phyloP scores from a whole-genome alignment of 805 yeast species.

The Candida vaughaniae region DNA sequence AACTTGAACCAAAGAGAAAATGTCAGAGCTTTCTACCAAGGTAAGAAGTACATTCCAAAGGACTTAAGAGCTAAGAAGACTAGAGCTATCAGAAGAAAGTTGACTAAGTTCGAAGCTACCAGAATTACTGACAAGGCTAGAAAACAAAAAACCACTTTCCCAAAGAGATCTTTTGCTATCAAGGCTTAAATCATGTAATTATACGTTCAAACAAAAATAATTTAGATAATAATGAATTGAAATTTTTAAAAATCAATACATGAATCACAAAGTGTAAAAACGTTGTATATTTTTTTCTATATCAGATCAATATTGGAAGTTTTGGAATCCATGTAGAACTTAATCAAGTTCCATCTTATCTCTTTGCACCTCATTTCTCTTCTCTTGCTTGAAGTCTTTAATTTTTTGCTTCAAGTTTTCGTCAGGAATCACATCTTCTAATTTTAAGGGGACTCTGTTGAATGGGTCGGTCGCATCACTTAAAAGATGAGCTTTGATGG shows the following conservation, averaged over 20 bases:
- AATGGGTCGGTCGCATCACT: constrained; percentile 98
- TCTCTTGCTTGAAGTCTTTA: constrained; percentile 51
- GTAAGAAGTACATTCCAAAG: constrained; percentile 95
- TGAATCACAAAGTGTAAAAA: neutral
- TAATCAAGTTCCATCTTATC: constrained; percentile 9
- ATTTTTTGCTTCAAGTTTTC: constrained; percentile 56
- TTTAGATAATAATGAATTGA: constrained; percentile 9
- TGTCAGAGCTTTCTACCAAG: constrained; percentile 92
- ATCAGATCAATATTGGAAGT: too few species aligned
- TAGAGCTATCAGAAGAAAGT: constrained; percentile 98
- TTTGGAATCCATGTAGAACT: too few species aligned
- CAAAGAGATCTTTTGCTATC: constrained; percentile 97
- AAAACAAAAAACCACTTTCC: constrained; percentile 94
- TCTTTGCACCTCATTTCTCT: constrained; percentile 29
- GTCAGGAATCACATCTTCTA: constrained; percentile 86
- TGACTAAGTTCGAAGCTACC: constrained; percentile 83
- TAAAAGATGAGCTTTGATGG: constrained; percentile 88
- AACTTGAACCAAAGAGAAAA: constrained; percentile 94
- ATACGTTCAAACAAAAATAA: constrained; percentile 6
- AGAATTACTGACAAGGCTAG: constrained; percentile 82
- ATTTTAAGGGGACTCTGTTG: constrained; percentile 84
- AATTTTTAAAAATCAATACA: constrained; percentile 7
- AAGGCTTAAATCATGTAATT: constrained; percentile 69
- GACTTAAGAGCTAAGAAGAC: constrained; percentile 99
- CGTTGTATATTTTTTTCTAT: too few species aligned